Conservation (phyloP, 352 stramenopile species). For the Phytopythium boreale region DNA sequence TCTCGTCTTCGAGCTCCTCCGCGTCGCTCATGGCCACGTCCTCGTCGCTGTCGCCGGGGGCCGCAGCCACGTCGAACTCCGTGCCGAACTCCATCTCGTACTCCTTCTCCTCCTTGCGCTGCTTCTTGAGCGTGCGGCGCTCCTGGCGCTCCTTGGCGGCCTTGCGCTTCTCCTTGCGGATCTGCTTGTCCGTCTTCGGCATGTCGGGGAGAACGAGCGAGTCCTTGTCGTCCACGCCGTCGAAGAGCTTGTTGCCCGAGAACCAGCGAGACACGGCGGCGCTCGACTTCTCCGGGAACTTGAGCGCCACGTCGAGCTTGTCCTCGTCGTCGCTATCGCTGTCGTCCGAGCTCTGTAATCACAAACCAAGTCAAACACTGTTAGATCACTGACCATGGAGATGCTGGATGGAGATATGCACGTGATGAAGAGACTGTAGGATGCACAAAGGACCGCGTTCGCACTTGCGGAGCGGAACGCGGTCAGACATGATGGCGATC, state of each 20-base stretch:
- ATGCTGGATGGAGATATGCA: constrained; percentile 6
- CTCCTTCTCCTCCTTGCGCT: constrained; percentile 82
- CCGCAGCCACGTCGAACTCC: constrained; percentile 61
- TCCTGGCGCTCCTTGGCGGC: constrained; percentile 93
- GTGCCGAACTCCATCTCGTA: constrained; percentile 79
- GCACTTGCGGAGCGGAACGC: constrained; percentile 24
- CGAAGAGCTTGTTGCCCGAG: constrained; percentile 80
- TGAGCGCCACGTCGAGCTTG: constrained; percentile 66
- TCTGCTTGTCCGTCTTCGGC: constrained; percentile 98
- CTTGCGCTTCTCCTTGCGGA: constrained; percentile 96
- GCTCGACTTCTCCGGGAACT: constrained; percentile 76
- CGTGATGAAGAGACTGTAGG: constrained; percentile 35
- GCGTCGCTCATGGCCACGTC: constrained; percentile 38
- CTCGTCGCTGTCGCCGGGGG: constrained; percentile 27
- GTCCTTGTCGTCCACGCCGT: constrained; percentile 65
- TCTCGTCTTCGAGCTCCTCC: constrained; percentile 52
- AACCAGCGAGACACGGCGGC: constrained; percentile 83
- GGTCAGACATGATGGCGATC: constrained; percentile 86
- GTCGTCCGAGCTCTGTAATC: constrained; percentile 77
- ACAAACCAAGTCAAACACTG: constrained; percentile 8
- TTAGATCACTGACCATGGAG: not conserved
- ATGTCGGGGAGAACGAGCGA: constrained; percentile 67
- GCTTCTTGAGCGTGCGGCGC: constrained; percentile 70
- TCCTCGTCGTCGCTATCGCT: constrained; percentile 48
- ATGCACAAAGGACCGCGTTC: constrained; percentile 73